These are phyloP conservation scores for Coniferiporia sulphurascens DNA, from an alignment of 1,284 basidiomycete genomes.

Conservation along the genomic window DNA sequence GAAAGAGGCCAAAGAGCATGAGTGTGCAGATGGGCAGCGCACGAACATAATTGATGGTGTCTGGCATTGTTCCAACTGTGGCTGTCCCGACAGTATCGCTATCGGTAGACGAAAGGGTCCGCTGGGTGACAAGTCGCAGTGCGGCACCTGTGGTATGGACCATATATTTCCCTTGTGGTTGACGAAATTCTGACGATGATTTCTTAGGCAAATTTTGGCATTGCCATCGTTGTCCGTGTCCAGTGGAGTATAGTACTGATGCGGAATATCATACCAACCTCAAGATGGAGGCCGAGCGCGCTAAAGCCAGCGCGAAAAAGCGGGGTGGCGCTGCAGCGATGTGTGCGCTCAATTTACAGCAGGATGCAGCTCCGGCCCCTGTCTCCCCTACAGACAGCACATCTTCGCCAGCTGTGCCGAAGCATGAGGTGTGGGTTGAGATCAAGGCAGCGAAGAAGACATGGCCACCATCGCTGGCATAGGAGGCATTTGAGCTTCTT, in stretches of 20 bases:
- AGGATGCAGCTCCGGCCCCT: slow-evolving; percentile 11
- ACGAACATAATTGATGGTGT: slow-evolving; percentile 76
- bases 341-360: slow-evolving; percentile 31
- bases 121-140: slow-evolving; percentile 86
- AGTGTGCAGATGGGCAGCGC: slow-evolving; percentile 77
- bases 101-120: slow-evolving; percentile 84
- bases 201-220: slow-evolving; percentile 79
- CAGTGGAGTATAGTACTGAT: slow-evolving; percentile 72
- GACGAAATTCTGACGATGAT: slow-evolving; percentile 8
- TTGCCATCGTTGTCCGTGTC: slow-evolving; percentile 70
- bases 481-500: slow-evolving; percentile 31
- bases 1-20: slow-evolving; percentile 74
- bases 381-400: slow-evolving; percentile 28
- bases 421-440: slow-evolving; percentile 34
- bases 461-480: slow-evolving; percentile 26
- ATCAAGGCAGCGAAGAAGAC: slow-evolving; percentile 20
- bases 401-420: slow-evolving; percentile 49
- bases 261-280: slow-evolving; percentile 61
- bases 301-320: slow-evolving; percentile 47
- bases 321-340: slow-evolving; percentile 46
- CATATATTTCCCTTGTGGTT: slow-evolving; percentile 8
- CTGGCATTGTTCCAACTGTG: slow-evolving; percentile 92
- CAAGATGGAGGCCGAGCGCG: slow-evolving; percentile 50
- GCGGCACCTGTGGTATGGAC: slow-evolving; percentile 82
- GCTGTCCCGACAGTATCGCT: slow-evolving; percentile 81